These are phyloP conservation scores for Lactuca saligna DNA, from an alignment of 129 eudicot genomes.

Conservation along the genomic window DNA sequence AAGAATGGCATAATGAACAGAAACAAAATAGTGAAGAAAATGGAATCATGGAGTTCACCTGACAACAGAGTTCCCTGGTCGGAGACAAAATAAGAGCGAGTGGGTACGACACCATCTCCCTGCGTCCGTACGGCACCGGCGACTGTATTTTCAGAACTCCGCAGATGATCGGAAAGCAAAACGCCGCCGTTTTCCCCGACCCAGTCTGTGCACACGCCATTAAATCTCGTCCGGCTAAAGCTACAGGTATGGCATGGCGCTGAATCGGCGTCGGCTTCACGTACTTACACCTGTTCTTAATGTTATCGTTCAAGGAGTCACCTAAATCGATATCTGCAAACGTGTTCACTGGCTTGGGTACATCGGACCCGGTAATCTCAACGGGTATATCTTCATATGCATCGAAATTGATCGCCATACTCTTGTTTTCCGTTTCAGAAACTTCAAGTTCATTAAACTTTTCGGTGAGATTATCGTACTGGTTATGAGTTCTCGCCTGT, in stretches of 20 bases:
- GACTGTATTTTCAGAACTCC: constrained; percentile 49
- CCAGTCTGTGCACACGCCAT: constrained; percentile 99
- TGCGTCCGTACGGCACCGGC: constrained; percentile 24
- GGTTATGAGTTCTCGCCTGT: background rate
- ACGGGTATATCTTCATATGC: constrained; percentile 91
- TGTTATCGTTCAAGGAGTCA: constrained; percentile 47
- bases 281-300: constrained; percentile 59
- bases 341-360: constrained; percentile 56
- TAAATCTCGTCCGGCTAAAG: constrained; percentile 69
- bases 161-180: constrained; percentile 77
- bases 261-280: constrained; percentile 85
- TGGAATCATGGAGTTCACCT: constrained; percentile 39
- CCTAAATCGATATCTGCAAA: constrained; percentile 69
- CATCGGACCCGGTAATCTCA: constrained; percentile 59
- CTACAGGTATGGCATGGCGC: constrained; percentile 73
- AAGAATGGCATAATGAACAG: background rate
- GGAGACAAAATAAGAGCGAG: constrained; percentile 78
- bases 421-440: background rate
- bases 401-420: constrained; percentile 48
- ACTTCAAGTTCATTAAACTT: constrained; percentile 29
- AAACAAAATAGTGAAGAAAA: background rate
- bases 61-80: constrained; percentile 79
- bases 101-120: constrained; percentile 42
- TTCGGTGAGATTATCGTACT: background rate
- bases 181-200: constrained; percentile 89